Percentiles rank a stretch among this genome's conserved stretches.
Evolutionary conservation across 768 basidiomycete genomes (phyloP).

Genomic region (Pleurotus cornucopiae): DNA sequence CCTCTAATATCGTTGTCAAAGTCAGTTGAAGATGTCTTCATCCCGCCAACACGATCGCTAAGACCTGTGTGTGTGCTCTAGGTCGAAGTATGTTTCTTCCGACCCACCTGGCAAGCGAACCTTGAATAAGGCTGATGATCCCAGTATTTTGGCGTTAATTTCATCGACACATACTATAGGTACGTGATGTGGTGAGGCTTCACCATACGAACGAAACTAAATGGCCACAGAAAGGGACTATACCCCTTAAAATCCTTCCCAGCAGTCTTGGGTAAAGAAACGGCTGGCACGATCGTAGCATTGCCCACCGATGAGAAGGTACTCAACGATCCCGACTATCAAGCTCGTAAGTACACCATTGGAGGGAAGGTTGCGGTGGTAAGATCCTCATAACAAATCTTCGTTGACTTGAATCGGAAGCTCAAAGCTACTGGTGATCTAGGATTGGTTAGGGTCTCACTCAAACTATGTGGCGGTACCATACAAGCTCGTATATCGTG

Average conservation of each 20-base stretch:
- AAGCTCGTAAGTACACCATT: conserved; percentile 58
- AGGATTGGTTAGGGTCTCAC: conserved; percentile 50
- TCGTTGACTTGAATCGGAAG: neutral
- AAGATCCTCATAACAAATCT: conserved; percentile 17
- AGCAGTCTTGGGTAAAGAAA: conserved; percentile 72
- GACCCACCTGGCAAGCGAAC: neutral
- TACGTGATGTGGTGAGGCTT: conserved; percentile 20
- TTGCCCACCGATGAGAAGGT: conserved; percentile 67
- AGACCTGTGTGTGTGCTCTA: neutral
- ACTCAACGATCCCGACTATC: conserved; percentile 56
- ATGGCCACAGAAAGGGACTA: conserved; percentile 46
- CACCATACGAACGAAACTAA: neutral
- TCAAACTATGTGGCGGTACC: conserved; percentile 70
- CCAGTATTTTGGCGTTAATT: conserved; percentile 79
- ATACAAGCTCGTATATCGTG: conserved; percentile 56
- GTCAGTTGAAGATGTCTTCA: conserved; percentile 14
- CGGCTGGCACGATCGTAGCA: conserved; percentile 68
- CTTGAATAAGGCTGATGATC: neutral
- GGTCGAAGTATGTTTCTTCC: conserved; percentile 1
- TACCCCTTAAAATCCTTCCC: conserved; percentile 61
- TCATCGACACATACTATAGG: conserved; percentile 82
- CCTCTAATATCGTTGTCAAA: conserved; percentile 56
- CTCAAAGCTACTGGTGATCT: neutral
- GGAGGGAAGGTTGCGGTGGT: conserved; percentile 78
- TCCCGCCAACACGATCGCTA: neutral